Conservation (phyloP, 208 protist species). For the Leishmania major region DNA sequence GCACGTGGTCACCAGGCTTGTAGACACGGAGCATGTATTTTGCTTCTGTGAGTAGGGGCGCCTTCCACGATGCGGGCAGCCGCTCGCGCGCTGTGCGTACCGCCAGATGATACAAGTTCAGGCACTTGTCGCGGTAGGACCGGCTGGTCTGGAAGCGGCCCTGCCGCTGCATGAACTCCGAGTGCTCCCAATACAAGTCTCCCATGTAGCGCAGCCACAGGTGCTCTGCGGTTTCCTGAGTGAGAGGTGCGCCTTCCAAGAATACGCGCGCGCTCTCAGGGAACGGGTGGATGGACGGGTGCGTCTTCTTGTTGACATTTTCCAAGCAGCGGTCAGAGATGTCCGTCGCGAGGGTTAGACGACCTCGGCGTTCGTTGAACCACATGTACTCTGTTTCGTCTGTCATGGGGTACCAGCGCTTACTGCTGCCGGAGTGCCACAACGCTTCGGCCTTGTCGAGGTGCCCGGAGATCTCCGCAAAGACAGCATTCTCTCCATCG, state of each 20-base stretch:
- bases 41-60: conserved; percentile 80
- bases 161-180: conserved; percentile 80
- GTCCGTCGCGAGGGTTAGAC: conserved; percentile 76
- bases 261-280: conserved; percentile 82
- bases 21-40: conserved; percentile 85
- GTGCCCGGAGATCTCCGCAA: conserved; percentile 76
- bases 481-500: conserved; percentile 84
- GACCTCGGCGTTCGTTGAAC: conserved; percentile 89
- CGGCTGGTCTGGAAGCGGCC: conserved; percentile 75
- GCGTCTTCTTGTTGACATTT: conserved; percentile 90
- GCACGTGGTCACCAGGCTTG: conserved; percentile 57
- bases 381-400: conserved; percentile 93
- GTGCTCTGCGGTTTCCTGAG: conserved; percentile 90
- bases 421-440: conserved; percentile 82
- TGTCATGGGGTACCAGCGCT: conserved; percentile 86
- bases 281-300: conserved; percentile 91
- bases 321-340: conserved; percentile 89
- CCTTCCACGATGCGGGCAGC: conserved; percentile 82
- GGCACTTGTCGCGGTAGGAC: conserved; percentile 75
- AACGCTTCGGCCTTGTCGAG: conserved; percentile 84
- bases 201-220: conserved; percentile 92
- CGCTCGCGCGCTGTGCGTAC: conserved; percentile 80
- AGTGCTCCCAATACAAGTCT: conserved; percentile 88
- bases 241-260: conserved; percentile 84
- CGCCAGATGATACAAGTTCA: conserved; percentile 85